These are phyloP conservation scores for Ascodesmis nigricans DNA, from an alignment of 495 filamentous ascomycete species.

Conservation along the genomic window DNA sequence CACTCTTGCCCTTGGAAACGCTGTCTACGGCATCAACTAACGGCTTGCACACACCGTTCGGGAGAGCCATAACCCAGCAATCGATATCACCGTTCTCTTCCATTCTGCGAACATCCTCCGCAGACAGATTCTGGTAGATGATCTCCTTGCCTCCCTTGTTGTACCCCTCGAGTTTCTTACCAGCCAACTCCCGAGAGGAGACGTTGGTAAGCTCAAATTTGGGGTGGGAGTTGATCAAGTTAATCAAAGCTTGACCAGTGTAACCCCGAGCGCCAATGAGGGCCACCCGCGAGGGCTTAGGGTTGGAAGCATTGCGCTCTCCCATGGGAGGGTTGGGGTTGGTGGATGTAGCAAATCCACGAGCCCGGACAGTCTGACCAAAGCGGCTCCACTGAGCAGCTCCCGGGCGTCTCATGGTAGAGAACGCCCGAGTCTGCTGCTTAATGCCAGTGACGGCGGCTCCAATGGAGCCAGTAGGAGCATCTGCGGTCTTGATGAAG, in stretches of 20 bases:
- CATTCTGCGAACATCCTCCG: conserved; percentile 81
- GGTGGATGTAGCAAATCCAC: conserved; percentile 46
- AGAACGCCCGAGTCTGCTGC: conserved; percentile 45
- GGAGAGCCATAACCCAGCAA: conserved; percentile 96
- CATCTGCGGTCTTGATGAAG: conserved; percentile 50
- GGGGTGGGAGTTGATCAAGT: conserved; percentile 74
- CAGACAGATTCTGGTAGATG: conserved; percentile 71
- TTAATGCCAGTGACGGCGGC: conserved; percentile 24
- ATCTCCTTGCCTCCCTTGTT: conserved; percentile 56
- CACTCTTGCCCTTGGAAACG: conserved; percentile 40
- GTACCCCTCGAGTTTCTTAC: conserved; percentile 77
- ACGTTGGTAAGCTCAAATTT: conserved; percentile 85
- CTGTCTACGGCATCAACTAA: conserved; percentile 81
- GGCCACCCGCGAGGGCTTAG: conserved; percentile 58
- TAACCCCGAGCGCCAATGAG: conserved; percentile 92
- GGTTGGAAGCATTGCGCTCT: conserved; percentile 69
- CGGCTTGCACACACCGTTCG: conserved; percentile 91
- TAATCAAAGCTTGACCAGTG: conserved; percentile 83
- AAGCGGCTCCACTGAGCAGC: background rate
- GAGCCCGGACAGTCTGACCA: conserved; percentile 13
- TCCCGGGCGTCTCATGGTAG: conserved; percentile 29
- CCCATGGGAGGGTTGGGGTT: conserved; percentile 98
- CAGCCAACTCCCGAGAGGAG: conserved; percentile 80
- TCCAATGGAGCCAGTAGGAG: conserved; percentile 28
- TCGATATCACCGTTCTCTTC: conserved; percentile 80